A percentile compares a stretch with the other conserved stretches of the same genome.
phyloP scores from a whole-genome alignment of 768 basidiomycete species.

The Boletellus ananiceps region DNA sequence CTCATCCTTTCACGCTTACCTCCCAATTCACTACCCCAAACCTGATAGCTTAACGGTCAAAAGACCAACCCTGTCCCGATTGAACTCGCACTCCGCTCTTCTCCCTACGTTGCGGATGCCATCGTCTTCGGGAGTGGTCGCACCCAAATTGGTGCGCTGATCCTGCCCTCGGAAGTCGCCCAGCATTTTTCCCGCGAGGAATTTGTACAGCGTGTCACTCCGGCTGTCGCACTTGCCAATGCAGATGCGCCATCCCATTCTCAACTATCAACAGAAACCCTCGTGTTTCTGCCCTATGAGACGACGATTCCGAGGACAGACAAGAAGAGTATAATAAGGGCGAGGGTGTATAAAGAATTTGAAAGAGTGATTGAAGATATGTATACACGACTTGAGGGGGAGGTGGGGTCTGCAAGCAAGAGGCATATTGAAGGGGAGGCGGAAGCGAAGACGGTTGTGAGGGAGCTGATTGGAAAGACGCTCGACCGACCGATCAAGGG shows the following conservation, averaged over 20 bases:
- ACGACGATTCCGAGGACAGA: conserved; percentile 49
- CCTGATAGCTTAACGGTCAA: conserved; percentile 39
- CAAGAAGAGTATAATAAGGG: conserved; percentile 48
- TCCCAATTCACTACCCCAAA: conserved; percentile 21
- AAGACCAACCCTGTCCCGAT: conserved; percentile 57
- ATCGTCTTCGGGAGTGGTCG: conserved; percentile 50
- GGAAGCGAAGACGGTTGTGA: conserved; percentile 12
- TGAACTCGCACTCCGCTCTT: conserved; percentile 46
- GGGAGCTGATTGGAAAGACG: conserved; percentile 20
- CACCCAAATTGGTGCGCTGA: conserved; percentile 47
- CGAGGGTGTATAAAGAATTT: conserved; percentile 48
- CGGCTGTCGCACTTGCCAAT: conserved; percentile 49
- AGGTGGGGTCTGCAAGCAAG: conserved; percentile 27
- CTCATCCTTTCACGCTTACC: neutral
- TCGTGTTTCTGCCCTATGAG: conserved; percentile 44
- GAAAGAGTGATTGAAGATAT: conserved; percentile 39
- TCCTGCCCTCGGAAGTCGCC: conserved; percentile 42
- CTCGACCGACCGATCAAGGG: conserved; percentile 13
- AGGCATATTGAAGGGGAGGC: conserved; percentile 2
- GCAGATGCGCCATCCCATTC: conserved; percentile 49
- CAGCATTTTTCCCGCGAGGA: conserved; percentile 32
- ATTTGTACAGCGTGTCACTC: conserved; percentile 33
- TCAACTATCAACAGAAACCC: conserved; percentile 45
- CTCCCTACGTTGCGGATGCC: conserved; percentile 45
- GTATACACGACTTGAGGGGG: conserved; percentile 40